phyloP scores from a whole-genome alignment of 129 eudicot genomes.

The Artemisia argyi region DNA sequence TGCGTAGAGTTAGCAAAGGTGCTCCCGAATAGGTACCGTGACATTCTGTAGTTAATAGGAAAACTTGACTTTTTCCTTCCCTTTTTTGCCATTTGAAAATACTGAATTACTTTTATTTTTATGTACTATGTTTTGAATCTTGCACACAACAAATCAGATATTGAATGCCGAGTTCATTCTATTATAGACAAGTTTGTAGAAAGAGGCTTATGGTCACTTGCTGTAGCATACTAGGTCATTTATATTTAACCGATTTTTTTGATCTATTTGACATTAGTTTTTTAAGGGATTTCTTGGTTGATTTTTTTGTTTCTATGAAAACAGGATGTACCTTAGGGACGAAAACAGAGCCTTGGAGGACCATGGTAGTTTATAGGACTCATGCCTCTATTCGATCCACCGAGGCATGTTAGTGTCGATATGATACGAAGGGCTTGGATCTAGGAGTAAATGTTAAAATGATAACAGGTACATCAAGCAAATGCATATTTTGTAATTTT shows the following conservation, averaged over 20 bases:
- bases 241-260: background rate
- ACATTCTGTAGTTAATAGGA: background rate
- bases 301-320: background rate
- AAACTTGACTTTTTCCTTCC: background rate
- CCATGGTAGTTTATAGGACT: constrained; percentile 13
- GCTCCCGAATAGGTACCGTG: constrained; percentile 78
- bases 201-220: constrained; percentile 10
- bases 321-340: constrained; percentile 14
- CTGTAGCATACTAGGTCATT: constrained; percentile 52
- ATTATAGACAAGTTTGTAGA: constrained; percentile 15
- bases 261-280: background rate
- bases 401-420: constrained; percentile 17
- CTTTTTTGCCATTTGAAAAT: background rate
- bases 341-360: constrained; percentile 9
- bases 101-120: background rate
- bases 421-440: constrained; percentile 19
- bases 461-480: constrained; percentile 20
- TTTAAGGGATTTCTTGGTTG: background rate
- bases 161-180: constrained; percentile 12
- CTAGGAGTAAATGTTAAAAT: constrained; percentile 32
- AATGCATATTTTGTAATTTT: background rate
- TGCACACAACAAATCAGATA: constrained; percentile 46
- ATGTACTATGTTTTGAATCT: constrained; percentile 60
- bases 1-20: constrained; percentile 74
- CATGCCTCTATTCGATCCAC: constrained; percentile 16